phyloP scores from a whole-genome alignment of 164 flowering plant genomes.

The Taxillus chinensis region DNA sequence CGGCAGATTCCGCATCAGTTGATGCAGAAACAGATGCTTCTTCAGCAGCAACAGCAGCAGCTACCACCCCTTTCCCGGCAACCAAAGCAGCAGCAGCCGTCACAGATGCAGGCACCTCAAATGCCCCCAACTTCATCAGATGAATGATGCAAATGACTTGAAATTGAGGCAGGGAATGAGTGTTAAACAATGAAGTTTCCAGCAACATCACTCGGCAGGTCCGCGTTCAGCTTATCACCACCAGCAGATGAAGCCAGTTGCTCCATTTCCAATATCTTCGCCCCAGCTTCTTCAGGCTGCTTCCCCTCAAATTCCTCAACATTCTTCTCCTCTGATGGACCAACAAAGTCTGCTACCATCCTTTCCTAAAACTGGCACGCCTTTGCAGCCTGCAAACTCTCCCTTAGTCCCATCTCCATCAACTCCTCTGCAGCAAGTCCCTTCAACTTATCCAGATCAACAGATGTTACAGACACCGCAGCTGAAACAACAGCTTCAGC shows the following conservation, averaged over 20 bases:
- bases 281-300: constrained; percentile 57
- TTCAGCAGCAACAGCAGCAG: constrained; percentile 28
- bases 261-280: constrained; percentile 52
- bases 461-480: too few relatives aligned
- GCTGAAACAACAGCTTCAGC: too few relatives aligned
- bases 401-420: constrained; percentile 84
- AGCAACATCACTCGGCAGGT: constrained; percentile 41
- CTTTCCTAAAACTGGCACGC: constrained; percentile 54
- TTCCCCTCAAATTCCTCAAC: constrained; percentile 73
- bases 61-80: constrained; percentile 68
- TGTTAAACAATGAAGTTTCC: constrained; percentile 46
- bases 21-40: constrained; percentile 27
- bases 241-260: constrained; percentile 51
- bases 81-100: constrained; percentile 43
- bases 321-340: constrained; percentile 75
- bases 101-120: constrained; percentile 46
- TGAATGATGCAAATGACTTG: constrained; percentile 50
- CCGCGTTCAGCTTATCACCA: constrained; percentile 45
- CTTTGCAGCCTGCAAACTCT: constrained; percentile 66
- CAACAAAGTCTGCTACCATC: constrained; percentile 54
- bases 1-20: constrained; percentile 37
- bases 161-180: constrained; percentile 51
- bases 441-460: background rate
- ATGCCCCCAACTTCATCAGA: constrained; percentile 53
- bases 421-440: constrained; percentile 14